Evolutionary conservation across 257 asterid species (phyloP).

Genomic region (Cinchona pubescens): DNA sequence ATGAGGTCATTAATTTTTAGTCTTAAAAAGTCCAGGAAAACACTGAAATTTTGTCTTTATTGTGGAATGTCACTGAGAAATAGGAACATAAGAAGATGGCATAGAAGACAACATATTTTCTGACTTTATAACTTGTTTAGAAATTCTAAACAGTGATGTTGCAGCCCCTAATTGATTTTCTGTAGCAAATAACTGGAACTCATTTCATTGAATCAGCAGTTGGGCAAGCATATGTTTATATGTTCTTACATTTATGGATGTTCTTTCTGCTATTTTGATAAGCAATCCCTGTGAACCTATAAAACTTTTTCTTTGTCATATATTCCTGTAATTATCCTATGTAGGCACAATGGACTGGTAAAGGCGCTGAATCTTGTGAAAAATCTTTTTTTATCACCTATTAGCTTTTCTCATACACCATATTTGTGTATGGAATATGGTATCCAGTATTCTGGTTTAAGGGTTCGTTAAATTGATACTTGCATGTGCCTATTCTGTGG

Average conservation of each 20-base stretch:
- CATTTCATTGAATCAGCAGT: not conserved
- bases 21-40: not conserved
- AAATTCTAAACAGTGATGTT: not conserved
- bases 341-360: not conserved
- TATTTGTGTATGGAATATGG: not conserved
- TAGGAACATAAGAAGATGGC: not conserved
- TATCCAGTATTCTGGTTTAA: not conserved
- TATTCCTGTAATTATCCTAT: not conserved
- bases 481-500: not conserved
- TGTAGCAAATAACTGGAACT: not conserved
- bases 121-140: not conserved
- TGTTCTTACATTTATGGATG: not conserved
- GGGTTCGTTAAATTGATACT: not conserved
- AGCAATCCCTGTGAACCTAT: not conserved
- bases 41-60: not conserved
- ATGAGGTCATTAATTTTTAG: not conserved
- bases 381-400: not conserved
- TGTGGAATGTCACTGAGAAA: not conserved
- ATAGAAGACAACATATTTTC: not conserved
- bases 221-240: not conserved
- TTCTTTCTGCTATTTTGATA: not conserved
- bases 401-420: not conserved
- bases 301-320: not conserved
- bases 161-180: not conserved
- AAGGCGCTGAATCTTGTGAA: not conserved